Conservation (phyloP, 306 rosid species). For the Vigna mungo region DNA sequence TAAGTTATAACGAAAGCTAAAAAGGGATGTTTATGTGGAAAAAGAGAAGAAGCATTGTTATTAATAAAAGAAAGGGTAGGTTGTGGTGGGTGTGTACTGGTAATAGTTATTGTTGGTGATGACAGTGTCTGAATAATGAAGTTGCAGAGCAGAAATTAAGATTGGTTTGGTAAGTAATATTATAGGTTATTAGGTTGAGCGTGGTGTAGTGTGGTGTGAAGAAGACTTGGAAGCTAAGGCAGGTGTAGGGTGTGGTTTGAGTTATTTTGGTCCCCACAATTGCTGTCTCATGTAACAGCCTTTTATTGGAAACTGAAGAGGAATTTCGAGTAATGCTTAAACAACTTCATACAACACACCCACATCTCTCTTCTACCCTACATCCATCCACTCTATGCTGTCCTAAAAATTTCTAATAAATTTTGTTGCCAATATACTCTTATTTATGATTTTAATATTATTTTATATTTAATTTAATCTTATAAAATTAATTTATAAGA, state of each 20-base stretch:
- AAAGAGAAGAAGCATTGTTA: neutral
- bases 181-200: too few relatives aligned
- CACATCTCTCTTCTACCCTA: too few relatives aligned
- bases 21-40: neutral
- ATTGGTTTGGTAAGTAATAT: too few relatives aligned
- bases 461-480: too few relatives aligned
- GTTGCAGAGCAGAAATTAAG: neutral
- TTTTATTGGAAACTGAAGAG: slow-evolving; percentile 30
- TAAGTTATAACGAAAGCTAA: neutral
- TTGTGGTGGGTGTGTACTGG: slow-evolving; percentile 42
- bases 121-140: slow-evolving; percentile 28
- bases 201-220: neutral
- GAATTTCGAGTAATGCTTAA: neutral
- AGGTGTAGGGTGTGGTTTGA: slow-evolving; percentile 2
- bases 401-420: too few relatives aligned
- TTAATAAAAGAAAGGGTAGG: slow-evolving; percentile 36
- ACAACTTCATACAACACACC: neutral
- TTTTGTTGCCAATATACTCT: too few relatives aligned
- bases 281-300: neutral
- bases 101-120: neutral
- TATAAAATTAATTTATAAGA: too few relatives aligned
- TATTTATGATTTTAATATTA: too few relatives aligned
- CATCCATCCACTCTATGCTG: too few relatives aligned
- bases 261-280: neutral
- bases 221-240: slow-evolving; percentile 18